Base-by-base conservation (phyloP, 1,284 basidiomycete genomes). In the Pseudozyma thailandica region DNA sequence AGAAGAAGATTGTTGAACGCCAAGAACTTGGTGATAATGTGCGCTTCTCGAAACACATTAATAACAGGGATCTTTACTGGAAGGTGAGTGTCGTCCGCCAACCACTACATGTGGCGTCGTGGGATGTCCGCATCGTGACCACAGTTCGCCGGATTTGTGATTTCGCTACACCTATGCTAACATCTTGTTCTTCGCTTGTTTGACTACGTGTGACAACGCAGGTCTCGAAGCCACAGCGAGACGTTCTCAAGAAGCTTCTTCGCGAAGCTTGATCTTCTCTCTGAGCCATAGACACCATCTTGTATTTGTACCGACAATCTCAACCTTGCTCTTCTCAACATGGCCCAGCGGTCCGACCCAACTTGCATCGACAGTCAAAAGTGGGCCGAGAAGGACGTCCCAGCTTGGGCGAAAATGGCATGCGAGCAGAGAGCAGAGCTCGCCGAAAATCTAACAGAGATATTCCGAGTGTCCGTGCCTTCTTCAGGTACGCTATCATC, bases 11-110 rank as follows among this genome's bases (percentile, higher is more conserved):
- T 3, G 20, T 64, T 7, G 33, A 42, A 3, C 35, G 64, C 1
- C 42, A 63, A 35, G 55, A 50, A 6, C 56, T 72, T 33, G 61
- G 65, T 8, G 51, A 31, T 48, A 75, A 75, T 41, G 62, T 75
- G n/a, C 58, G 74, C 37, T 42, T 75, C 33, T 50, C 69, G 9
- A 43, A 60, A 0, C 50, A 70, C 52, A 42, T 75, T 48, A 59
- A 28, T 60, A 71, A 68, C 28, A 69, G 49, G 51, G 62, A 71
- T 35, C 50, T 75, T 2, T 75, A 70, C 42, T 75, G 74, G 74
- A 75, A 75, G 59, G 74, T 73, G 51, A 59, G 74, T 56, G 1
- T 25, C 13, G 23, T 23, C 13, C 1, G 27, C 15, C 8, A 26
- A 31, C 10, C 31, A n/a, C n/a, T n/a, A n/a, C n/a, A n/a, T n/a